These are phyloP conservation scores for Beauveria caledonica DNA, from an alignment of 2,329 filamentous ascomycete species.

Conservation along the genomic window DNA sequence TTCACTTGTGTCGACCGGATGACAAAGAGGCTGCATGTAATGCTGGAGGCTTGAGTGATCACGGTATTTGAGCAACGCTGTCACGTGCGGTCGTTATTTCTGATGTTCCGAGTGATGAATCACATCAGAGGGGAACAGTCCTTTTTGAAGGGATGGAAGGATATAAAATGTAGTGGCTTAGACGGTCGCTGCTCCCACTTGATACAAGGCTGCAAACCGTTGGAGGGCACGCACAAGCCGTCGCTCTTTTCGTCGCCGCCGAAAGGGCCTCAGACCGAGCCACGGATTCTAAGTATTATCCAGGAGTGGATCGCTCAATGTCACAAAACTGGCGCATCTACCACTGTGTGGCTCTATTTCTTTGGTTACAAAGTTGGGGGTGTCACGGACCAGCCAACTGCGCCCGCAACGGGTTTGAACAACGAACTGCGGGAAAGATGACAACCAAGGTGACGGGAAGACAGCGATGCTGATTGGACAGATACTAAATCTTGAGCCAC, in stretches of 20 bases:
- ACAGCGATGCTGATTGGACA: slow-evolving; percentile 1
- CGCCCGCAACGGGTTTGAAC: slow-evolving; percentile 9
- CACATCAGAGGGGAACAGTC: not conserved
- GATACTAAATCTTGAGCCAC: not conserved
- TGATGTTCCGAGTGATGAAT: not conserved
- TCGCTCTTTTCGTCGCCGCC: not conserved
- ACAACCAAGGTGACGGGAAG: not conserved
- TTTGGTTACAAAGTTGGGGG: slow-evolving; percentile 5
- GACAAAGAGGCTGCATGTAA: not conserved
- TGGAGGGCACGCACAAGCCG: slow-evolving; percentile 5
- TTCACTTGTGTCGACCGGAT: too few relatives aligned
- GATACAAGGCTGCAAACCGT: slow-evolving; percentile 1
- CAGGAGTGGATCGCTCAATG: slow-evolving; percentile 1
- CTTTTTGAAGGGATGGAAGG: not conserved
- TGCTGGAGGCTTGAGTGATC: not conserved
- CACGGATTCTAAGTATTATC: not conserved
- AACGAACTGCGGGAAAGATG: slow-evolving; percentile 4
- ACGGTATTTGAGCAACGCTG: not conserved
- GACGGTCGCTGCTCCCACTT: not conserved
- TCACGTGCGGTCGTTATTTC: not conserved
- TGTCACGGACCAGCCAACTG: slow-evolving; percentile 11
- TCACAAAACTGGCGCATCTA: slow-evolving; percentile 4
- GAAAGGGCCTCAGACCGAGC: slow-evolving; percentile 1
- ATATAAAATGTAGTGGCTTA: not conserved
- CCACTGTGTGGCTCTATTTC: slow-evolving; percentile 1